Evolutionary conservation across 2,329 filamentous ascomycete genomes (phyloP), one percentile per base, ranked within the genome.

Genomic region (Aspergillus caelatus): DNA sequence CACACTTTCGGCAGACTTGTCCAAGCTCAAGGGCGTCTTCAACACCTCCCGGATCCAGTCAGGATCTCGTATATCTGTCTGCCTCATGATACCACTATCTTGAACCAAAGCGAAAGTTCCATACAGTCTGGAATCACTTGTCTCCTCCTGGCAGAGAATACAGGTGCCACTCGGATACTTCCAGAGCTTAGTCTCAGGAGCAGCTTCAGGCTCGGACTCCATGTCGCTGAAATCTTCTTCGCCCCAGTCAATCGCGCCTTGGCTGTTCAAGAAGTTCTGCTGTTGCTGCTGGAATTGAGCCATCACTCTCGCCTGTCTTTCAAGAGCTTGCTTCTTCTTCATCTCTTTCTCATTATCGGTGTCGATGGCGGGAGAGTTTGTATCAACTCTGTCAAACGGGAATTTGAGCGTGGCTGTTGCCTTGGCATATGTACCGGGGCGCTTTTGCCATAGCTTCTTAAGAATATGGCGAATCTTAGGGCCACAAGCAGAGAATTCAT

Each of bases 241-340:
- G 16, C 92, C 93, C 91, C 93, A 97, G 76, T 97, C 91, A 64
- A 97, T 86, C 48, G 89, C 85, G n/a, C 88, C 90, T 77, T 97
- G 94, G 67, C 90, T 95, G 62, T 92, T 91, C 80, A 99, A 82
- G 79, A 99, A 99, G 71, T 88, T 95, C 79, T 96, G 94, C 75
- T 98, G 96, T 74, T 99, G 94, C 74, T 97, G 91, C 76, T 98
- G 95, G 79, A 99, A 97, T 74, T 97, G 93, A 1, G 94, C 95
- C 94, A 99, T 97, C 36, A 99, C 93, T 72, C 89, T 91, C 2
- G 94, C 94, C 78, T 98, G 94, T 26, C 95, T 88, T 70, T 93
- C 94, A 46, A 94, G 80, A 0, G 95, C 95, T 58, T 94, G 92
- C 78, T 91, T 91, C 83, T 97, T 99, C 82, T 94, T 97, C 65